phyloP scores from a whole-genome alignment of 2,329 filamentous ascomycete species.

The Phialophora verrucosa region DNA sequence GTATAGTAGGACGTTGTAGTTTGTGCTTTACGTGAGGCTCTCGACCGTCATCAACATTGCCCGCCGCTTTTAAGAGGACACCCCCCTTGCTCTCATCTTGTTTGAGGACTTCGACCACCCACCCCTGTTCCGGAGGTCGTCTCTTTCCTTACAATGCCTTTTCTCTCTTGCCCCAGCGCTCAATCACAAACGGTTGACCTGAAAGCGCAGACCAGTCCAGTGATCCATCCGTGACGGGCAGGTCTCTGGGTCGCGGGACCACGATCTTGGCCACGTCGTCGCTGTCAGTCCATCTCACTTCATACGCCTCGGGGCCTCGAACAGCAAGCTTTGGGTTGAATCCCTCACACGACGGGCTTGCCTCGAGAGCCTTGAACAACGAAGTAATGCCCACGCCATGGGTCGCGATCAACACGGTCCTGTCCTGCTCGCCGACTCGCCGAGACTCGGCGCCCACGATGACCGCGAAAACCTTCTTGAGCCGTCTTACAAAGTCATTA shows the following conservation, averaged over 20 bases:
- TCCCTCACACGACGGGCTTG: slow-evolving; percentile 22
- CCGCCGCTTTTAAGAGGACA: not conserved
- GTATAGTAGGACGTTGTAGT: not conserved
- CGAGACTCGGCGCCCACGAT: slow-evolving; percentile 26
- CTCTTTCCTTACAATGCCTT: slow-evolving; percentile 23
- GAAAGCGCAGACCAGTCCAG: slow-evolving; percentile 25
- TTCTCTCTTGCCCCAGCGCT: slow-evolving; percentile 34
- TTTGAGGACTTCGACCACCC: too few relatives aligned
- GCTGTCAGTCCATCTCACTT: slow-evolving; percentile 34
- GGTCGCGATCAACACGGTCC: slow-evolving; percentile 30
- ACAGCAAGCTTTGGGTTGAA: slow-evolving; percentile 28
- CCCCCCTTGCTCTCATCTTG: not conserved
- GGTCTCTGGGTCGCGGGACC: slow-evolving; percentile 18
- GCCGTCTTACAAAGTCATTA: slow-evolving; percentile 30
- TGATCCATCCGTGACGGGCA: slow-evolving; percentile 24
- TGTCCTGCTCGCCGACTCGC: slow-evolving; percentile 14
- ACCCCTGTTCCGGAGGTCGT: not conserved
- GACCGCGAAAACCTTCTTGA: slow-evolving; percentile 24
- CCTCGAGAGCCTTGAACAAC: slow-evolving; percentile 29
- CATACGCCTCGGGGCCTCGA: slow-evolving; percentile 29
- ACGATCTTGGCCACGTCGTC: slow-evolving; percentile 30
- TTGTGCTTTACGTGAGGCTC: not conserved
- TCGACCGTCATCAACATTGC: not conserved
- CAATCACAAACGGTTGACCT: slow-evolving; percentile 31
- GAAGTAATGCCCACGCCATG: slow-evolving; percentile 33